phyloP scores from a whole-genome alignment of 176 grass and related monocot species.

The Bromus sterilis region DNA sequence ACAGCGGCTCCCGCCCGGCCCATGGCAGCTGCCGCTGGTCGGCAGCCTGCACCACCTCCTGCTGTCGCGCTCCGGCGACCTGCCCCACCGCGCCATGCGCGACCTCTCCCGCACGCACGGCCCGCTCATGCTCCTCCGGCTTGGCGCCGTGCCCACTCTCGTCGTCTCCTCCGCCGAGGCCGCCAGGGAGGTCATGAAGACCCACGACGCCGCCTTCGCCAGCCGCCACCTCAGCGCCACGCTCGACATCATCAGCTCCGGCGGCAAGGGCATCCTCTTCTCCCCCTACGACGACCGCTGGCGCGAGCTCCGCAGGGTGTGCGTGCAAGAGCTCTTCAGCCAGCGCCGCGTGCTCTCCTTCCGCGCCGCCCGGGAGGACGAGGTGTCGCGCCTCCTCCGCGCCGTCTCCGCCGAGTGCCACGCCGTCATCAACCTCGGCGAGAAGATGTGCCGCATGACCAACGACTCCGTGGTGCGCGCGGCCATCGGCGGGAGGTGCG shows the following conservation, averaged over 20 bases:
- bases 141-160: conserved; percentile 28
- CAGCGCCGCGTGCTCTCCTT: conserved; percentile 35
- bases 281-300: conserved; percentile 31
- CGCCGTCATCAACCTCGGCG: background rate
- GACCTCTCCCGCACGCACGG: background rate
- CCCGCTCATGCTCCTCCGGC: conserved; percentile 26
- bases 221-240: background rate
- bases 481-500: conserved; percentile 17
- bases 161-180: conserved; percentile 36
- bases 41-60: conserved; percentile 41
- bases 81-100: conserved; percentile 27
- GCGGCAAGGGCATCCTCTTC: conserved; percentile 20
- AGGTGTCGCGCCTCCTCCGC: conserved; percentile 13
- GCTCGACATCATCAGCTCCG: conserved; percentile 7
- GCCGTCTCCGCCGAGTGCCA: background rate
- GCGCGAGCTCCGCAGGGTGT: conserved; percentile 35
- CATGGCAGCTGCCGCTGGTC: conserved; percentile 39
- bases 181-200: conserved; percentile 31
- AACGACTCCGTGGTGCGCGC: conserved; percentile 17
- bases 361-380: conserved; percentile 14
- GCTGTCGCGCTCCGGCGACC: background rate
- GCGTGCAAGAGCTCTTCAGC: conserved; percentile 29
- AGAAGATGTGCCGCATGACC: background rate
- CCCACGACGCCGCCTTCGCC: conserved; percentile 30
- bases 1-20: conserved; percentile 9